phyloP scores from a whole-genome alignment of 495 filamentous ascomycete genomes.

The Aspergillus homomorphus region DNA sequence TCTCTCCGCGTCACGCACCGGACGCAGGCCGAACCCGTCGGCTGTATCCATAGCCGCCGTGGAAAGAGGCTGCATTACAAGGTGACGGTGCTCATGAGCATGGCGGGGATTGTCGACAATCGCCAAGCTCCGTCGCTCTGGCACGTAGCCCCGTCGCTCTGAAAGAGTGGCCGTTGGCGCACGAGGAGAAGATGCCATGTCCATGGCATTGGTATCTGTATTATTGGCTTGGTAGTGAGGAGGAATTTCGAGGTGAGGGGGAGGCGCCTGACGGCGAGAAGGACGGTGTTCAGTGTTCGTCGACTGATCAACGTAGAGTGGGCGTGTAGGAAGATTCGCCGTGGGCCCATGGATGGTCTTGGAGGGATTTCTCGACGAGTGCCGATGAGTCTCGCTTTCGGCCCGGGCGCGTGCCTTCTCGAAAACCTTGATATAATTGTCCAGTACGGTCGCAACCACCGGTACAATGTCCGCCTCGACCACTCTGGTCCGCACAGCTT shows the following conservation, averaged over 20 bases:
- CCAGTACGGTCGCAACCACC: slow-evolving; percentile 97
- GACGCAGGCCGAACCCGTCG: slow-evolving; percentile 73
- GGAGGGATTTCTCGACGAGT: slow-evolving; percentile 42
- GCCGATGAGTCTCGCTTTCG: slow-evolving; percentile 63
- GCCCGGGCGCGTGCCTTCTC: slow-evolving; percentile 85
- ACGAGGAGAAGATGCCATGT: slow-evolving; percentile 64
- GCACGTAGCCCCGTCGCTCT: slow-evolving; percentile 66
- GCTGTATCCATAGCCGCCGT: slow-evolving; percentile 69
- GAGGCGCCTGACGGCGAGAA: slow-evolving; percentile 65
- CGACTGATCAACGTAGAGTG: slow-evolving; percentile 38
- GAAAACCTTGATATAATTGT: slow-evolving; percentile 96
- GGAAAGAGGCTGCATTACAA: slow-evolving; percentile 62
- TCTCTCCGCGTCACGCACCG: slow-evolving; percentile 81
- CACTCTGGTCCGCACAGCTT: slow-evolving; percentile 86
- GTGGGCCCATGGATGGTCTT: slow-evolving; percentile 22
- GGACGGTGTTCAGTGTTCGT: slow-evolving; percentile 43
- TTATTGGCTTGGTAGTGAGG: slow-evolving; percentile 50
- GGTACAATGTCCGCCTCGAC: slow-evolving; percentile 99
- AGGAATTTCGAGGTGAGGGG: slow-evolving; percentile 72
- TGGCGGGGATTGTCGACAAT: slow-evolving; percentile 57
- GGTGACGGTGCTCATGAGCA: slow-evolving; percentile 47
- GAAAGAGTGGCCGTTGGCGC: slow-evolving; percentile 71
- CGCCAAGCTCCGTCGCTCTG: slow-evolving; percentile 37
- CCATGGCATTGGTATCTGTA: slow-evolving; percentile 50
- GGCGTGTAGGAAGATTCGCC: slow-evolving; percentile 26